phyloP scores from a whole-genome alignment of 305 asterid species.

The Petunia hybrid region DNA sequence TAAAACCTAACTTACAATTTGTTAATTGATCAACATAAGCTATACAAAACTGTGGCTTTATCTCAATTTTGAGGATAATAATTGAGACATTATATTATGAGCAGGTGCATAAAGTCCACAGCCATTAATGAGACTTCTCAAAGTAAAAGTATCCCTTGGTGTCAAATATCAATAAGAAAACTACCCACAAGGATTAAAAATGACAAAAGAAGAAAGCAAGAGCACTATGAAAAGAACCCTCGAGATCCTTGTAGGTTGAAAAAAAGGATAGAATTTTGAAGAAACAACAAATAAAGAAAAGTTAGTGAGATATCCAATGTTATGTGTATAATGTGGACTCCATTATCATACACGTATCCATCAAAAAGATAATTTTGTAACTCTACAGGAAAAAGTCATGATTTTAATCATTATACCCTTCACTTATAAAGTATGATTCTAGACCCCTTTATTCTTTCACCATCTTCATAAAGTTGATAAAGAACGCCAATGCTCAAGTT shows the following conservation, averaged over 20 bases:
- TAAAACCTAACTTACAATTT: not conserved
- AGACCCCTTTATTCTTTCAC: not conserved
- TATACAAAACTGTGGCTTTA: not conserved
- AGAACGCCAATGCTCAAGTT: not conserved
- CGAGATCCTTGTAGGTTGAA: not conserved
- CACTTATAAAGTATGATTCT: not conserved
- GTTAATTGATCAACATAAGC: not conserved
- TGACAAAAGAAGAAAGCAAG: not conserved
- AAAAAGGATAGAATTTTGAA: not conserved
- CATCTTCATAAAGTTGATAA: not conserved
- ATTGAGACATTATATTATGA: not conserved
- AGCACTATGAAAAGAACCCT: constrained; percentile 1
- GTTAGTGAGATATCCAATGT: not conserved
- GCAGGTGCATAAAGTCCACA: not conserved
- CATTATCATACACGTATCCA: not conserved
- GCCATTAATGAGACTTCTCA: not conserved
- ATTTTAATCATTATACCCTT: not conserved
- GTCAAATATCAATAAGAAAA: not conserved
- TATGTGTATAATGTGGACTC: not conserved
- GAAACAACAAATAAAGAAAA: not conserved
- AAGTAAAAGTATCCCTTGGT: constrained; percentile 1
- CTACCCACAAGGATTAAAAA: not conserved
- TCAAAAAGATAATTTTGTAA: not conserved
- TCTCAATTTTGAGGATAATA: not conserved
- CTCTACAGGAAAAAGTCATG: not conserved